Base-by-base conservation (phyloP, 2,329 filamentous ascomycete genomes). In the Capronia americana region DNA sequence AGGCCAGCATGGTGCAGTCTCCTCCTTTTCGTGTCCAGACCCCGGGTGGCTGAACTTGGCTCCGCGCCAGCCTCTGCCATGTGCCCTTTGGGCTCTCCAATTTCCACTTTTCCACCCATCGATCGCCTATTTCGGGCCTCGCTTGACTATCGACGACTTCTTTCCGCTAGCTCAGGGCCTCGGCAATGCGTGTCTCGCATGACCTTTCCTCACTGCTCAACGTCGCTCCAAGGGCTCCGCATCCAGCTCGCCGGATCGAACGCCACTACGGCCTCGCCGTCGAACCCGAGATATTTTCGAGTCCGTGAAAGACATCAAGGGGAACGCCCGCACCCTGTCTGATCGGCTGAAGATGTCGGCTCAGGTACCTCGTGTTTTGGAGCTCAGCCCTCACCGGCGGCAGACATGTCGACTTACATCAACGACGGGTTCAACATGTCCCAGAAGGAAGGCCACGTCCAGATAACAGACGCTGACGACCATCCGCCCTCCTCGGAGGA, bases 241-340 rank as follows among this genome's bases (percentile, higher is more conserved):
- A 59, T 51, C 57, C 57, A 59, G 57, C 57, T 50, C 14, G 23
- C 44, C 57, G 23, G 30, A 34, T 24, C n/a, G n/a, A 30, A 59
- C 57, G 57, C 57, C 57, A 59, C 57, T 12, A 30, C 57, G 57
- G 57, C 17, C 17, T 30, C 24, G 57, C 57, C 57, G 57, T 59
- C 46, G 38, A 59, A 30, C 30, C 44, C 26, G 38, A 50, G 26
- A 17, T 6, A 14, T 20, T 23, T 12, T 34, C 26, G 23, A 30
- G 26, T 44, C 34, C 41, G 24, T 59, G 26, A 23, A 34, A 10
- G 44, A 32, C 12, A 32, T 8, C 12, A 24, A 12, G 30, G 38
- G 7, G n/a, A 17, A 20, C n/a, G 46, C n/a, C n/a, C n/a, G 23
- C 38, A 20, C 17, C 14, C 3, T 20, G 38, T n/a, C 38, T n/a